Base-by-base conservation (phyloP, 2,329 filamentous ascomycete species). In the Ceratocystis alfenasii region DNA sequence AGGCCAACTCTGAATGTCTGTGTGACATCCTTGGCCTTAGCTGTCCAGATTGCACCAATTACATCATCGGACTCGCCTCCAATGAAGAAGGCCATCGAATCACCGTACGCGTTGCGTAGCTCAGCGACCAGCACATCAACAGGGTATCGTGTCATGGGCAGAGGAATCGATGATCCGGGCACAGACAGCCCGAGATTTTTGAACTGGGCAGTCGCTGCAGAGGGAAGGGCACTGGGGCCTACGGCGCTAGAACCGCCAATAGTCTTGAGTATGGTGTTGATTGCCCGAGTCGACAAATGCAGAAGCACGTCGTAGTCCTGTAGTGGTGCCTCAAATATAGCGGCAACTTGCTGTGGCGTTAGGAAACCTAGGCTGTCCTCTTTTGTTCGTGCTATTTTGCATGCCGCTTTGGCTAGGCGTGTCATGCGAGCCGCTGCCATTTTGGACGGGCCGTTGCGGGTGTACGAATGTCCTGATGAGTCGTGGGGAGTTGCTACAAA, bases 231-330 rank as follows among this genome's bases (percentile, higher is more conserved):
- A 61, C 72, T 74, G 17, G 72, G 72, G 68, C 76, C 69, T 68
- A 72, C 71, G 48, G 75, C 71, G 66, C 72, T 70, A 1, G 66
- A 50, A 12, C 66, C 66, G 63, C 75, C 74, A 46, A 74, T 73
- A 61, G 77, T 76, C 70, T 75, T 73, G 70, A 75, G 66, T 33
- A 79, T 71, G 69, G 72, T 69, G 71, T 78, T 78, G 57, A 82
- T 73, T 62, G 77, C 77, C 69, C 82, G 84, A 41, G 80, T 70
- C 17, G 83, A 82, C 22, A 97, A 78, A 72, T 87, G 83, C 65
- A 99, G 78, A n/a, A 93, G 77, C 69, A 97, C 87, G 73, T 97
- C 90, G 74, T 92, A 99, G 69, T 96, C 91, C 8, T 76, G 75
- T 5, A 90, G 78, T 0, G 87, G 83, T 2, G 87, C 80, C n/a